Evolutionary conservation across 345 rosid genomes (phyloP).

Genomic region (Eucalyptus shirleyi): DNA sequence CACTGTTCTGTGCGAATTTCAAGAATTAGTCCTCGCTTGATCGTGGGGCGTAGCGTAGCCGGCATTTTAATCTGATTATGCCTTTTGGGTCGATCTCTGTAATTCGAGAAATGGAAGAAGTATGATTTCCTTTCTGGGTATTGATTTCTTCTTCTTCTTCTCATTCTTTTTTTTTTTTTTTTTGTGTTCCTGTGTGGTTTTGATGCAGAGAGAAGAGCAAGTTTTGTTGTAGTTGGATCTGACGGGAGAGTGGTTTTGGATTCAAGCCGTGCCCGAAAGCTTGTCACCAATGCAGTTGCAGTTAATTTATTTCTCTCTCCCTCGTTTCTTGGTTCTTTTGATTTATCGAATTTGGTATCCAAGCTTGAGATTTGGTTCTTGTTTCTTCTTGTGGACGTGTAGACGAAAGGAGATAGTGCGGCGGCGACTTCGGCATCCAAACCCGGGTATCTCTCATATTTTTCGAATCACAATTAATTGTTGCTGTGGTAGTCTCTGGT

Average conservation of each 20-base stretch:
- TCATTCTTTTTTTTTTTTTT: not conserved
- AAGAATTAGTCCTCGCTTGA: not conserved
- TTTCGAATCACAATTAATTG: not conserved
- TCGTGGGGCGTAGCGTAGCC: not conserved
- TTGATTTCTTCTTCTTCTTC: not conserved
- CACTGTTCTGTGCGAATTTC: not conserved
- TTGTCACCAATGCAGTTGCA: not conserved
- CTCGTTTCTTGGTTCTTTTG: not conserved
- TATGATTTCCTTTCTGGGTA: not conserved
- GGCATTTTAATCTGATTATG: not conserved
- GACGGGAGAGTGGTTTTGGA: slow-evolving; percentile 23
- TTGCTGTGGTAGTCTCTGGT: not conserved
- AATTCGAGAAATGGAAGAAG: not conserved
- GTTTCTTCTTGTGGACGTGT: not conserved
- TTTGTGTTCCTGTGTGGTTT: not conserved
- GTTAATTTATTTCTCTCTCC: not conserved
- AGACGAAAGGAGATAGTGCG: not conserved
- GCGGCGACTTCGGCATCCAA: not conserved
- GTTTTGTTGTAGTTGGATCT: slow-evolving; percentile 47
- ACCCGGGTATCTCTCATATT: not conserved
- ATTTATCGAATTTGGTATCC: not conserved
- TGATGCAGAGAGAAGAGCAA: slow-evolving; percentile 33
- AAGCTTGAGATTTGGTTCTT: not conserved
- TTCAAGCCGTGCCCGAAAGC: slow-evolving; percentile 1
- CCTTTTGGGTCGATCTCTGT: not conserved